Evolutionary conservation across 1,139 yeast genomes (phyloP), one percentile per base, ranked within the genome.

Genomic region (Blastobotrys arbuscula): DNA sequence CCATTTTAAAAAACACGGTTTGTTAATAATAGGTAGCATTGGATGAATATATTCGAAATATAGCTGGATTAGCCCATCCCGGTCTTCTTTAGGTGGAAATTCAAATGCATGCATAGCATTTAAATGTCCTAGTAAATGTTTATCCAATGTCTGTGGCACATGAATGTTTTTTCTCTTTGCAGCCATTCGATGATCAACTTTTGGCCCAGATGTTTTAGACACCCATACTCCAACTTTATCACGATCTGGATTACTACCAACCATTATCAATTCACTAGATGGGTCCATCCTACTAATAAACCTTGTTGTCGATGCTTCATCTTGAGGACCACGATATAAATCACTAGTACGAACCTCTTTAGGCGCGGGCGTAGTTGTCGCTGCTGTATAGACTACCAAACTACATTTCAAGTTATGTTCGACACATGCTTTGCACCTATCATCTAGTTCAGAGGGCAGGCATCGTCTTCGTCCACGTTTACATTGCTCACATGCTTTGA

Each of bases 41-140:
- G 82, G 82, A 46, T 80, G 81, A 34, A 79, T 77, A 51, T 75
- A 75, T 50, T 74, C 76, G 55, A 82, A 82, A 61, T 73, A 82
- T 33, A 75, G 69, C 42, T 77, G 68, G 38, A 82, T 71, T 55
- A 79, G 68, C 56, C 73, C 78, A 52, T 72, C 70, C 40, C 81
- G 73, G 26, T 79, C 67, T 21, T 71, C 74, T 39, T 68, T 68
- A 34, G 74, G 72, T 1, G 87, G 87, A 38, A 82, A 62, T 31
- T 74, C 69, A 57, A 82, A 81, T 3, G 85, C 84, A 1, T 44
- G 46, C 38, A 56, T 36, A 15, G 53, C 44, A 31, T 52, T 53
- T 39, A 57, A 38, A 30, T 57, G 59, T 2, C 54, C 41, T 36
- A 57, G 15, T 31, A 57, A 33, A 23, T 38, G 42, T 23, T 46